Conservation (phyloP, 1,139 yeast species). For the Zygosaccharomyces sapae region DNA sequence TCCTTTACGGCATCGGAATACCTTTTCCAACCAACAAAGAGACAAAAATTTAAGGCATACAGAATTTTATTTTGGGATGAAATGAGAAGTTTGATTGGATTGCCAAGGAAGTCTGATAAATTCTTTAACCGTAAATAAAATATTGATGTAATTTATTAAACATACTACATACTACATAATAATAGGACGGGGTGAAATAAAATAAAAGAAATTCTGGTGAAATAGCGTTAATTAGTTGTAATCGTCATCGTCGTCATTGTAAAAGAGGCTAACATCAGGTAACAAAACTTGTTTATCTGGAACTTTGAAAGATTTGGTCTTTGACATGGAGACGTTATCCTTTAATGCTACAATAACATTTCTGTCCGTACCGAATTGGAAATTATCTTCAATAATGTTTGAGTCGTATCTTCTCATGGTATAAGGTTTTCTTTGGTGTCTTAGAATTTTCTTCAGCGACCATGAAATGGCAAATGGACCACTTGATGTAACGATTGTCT, state of each 20-base stretch:
- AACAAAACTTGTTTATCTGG: conserved; percentile 44
- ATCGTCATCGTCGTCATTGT: conserved; percentile 10
- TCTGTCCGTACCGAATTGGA: conserved; percentile 67
- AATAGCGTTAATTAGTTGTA: not conserved
- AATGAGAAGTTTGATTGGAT: conserved; percentile 50
- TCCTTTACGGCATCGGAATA: conserved; percentile 32
- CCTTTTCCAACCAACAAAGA: conserved; percentile 46
- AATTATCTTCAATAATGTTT: conserved; percentile 70
- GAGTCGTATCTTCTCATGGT: conserved; percentile 59
- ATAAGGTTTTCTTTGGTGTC: conserved; percentile 55
- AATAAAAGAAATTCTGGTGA: not conserved
- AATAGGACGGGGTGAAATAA: not conserved
- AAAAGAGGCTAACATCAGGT: conserved; percentile 12
- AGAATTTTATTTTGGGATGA: conserved; percentile 62
- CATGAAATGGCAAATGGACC: conserved; percentile 82
- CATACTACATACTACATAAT: not conserved
- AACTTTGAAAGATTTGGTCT: conserved; percentile 51
- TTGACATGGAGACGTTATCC: conserved; percentile 65
- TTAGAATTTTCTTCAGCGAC: conserved; percentile 61
- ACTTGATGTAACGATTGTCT: conserved; percentile 66
- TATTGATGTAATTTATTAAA: not conserved
- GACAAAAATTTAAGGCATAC: conserved; percentile 60
- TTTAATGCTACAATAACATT: conserved; percentile 67
- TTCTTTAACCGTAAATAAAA: conserved; percentile 13
- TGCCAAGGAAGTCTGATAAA: conserved; percentile 31